Base-by-base conservation (phyloP, 2,329 filamentous ascomycete genomes). In the Talaromyces sp. region DNA sequence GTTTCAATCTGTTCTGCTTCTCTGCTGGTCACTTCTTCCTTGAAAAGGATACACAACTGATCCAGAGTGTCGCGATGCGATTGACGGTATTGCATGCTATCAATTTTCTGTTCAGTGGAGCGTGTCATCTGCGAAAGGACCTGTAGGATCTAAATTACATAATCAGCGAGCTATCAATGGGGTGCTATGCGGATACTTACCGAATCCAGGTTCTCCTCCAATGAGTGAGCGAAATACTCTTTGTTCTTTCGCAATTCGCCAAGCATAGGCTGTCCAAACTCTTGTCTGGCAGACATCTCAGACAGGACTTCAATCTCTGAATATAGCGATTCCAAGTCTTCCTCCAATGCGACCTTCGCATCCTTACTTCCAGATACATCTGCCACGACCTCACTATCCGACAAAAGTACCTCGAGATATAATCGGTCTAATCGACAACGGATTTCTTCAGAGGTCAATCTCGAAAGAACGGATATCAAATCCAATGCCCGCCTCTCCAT, bases 271-370 rank as follows among this genome's bases (percentile, higher is more conserved):
- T 77, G 77, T 8, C 75, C 73, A 68, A 79, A 80, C 62, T 78
- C 73, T 54, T 82, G 79, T 66, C 75, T 76, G 0, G 76, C 77
- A 61, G 79, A 80, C 68, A 80, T 75, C n/a, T 79, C 75, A 49
- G 78, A 72, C 39, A 80, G 67, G 3, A 79, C 69, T 27, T 73
- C 75, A 50, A 80, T 78, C 58, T 80, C 78, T 0, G 76, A 71
- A 58, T 79, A 79, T 1, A 80, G 67, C 19, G 78, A 77, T 37
- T 74, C 76, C 13, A 80, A 68, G 63, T 80, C 78, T 60, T 74
- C 72, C 62, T 77, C 69, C 33, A 80, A 60, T 1, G 70, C 72
- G 37, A 67, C 47, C n/a, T 73, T 56, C 11, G 35, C 17, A 6
- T 59, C 60, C 17, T n/a, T 63, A 25, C 72, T 71, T 7, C 62